phyloP scores from a whole-genome alignment of 768 basidiomycete species.

The Leucosporidium yakuticum region DNA sequence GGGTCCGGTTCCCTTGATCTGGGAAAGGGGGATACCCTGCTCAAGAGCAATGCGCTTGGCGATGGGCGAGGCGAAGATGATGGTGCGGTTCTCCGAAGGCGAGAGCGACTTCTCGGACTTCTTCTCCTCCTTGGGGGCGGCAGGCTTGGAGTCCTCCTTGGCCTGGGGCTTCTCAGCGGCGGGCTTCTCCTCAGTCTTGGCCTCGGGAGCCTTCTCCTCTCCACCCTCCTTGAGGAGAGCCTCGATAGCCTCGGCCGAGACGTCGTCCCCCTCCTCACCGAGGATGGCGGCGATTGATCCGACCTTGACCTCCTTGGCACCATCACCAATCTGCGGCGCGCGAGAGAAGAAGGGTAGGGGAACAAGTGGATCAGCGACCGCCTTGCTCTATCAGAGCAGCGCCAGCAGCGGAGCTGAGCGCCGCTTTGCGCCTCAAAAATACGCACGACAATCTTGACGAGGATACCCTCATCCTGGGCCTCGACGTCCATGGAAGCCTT shows the following conservation, averaged over 20 bases:
- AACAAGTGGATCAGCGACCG: neutral
- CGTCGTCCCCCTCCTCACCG: conserved; percentile 91
- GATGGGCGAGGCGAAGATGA: conserved; percentile 89
- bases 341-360: neutral
- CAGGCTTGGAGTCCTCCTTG: conserved; percentile 34
- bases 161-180: conserved; percentile 51
- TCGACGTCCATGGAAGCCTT: conserved; percentile 99
- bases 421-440: neutral
- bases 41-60: conserved; percentile 97
- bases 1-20: conserved; percentile 90
- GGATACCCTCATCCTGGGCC: conserved; percentile 92
- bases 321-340: conserved; percentile 61
- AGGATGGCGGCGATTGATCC: conserved; percentile 85
- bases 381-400: conserved; percentile 6
- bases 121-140: conserved; percentile 14
- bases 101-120: conserved; percentile 35
- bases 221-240: conserved; percentile 43
- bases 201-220: conserved; percentile 3
- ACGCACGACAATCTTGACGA: conserved; percentile 93
- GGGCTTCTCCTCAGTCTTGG: conserved; percentile 32
- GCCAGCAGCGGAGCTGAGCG: neutral
- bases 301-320: conserved; percentile 78
- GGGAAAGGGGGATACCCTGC: conserved; percentile 77
- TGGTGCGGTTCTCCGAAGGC: conserved; percentile 52
- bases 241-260: conserved; percentile 64